Evolutionary conservation across 345 rosid genomes (phyloP), one percentile per base, ranked within the genome.

Genomic region (Aquilaria sinensis): DNA sequence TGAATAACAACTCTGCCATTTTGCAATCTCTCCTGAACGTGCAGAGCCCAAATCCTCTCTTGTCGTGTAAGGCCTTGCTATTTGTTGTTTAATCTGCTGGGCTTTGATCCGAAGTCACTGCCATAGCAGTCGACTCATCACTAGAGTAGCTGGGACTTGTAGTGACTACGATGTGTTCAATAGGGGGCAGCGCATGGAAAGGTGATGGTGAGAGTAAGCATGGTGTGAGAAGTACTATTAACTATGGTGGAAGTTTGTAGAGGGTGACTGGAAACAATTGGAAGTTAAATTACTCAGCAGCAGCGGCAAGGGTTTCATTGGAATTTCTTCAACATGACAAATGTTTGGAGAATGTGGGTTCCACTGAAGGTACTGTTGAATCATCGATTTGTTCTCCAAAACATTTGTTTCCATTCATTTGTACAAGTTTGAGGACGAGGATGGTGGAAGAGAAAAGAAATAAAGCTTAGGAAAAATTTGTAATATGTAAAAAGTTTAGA

Each of bases 351-450:
- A 83, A 74, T 65, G 76, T 74, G 66, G 43, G 82, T 58, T 67
- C 81, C 31, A 75, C 66, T 53, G 74, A 77, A 72, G 85, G 77
- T 64, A 67, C 81, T 4, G 81, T 84, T 57, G 96, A 88, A 75
- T 76, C 90, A 1, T 90, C 96, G 96, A 81, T 78, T 71, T 82
- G 78, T 76, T 91, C 85, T 60, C 69, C 86, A 23, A 23, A 23
- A 23, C 23, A 23, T 16, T 16, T 16, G 23, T 16, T 16, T 16
- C 23, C 23, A 16, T 16, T 16, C 23, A 16, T 16, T 16, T 16
- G 23, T 16, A 16, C 23, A 16, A 16, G 23, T 16, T 16, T 16
- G 23, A 16, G 23, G 23, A 16, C 23, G 23, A 16, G 23, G 23
- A 23, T 23, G 23, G 23, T 23, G 23, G 23, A 23, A 23, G 23